Conservation (phyloP, 2,329 filamentous ascomycete genomes). For the Cladophialophora chaetospira region DNA sequence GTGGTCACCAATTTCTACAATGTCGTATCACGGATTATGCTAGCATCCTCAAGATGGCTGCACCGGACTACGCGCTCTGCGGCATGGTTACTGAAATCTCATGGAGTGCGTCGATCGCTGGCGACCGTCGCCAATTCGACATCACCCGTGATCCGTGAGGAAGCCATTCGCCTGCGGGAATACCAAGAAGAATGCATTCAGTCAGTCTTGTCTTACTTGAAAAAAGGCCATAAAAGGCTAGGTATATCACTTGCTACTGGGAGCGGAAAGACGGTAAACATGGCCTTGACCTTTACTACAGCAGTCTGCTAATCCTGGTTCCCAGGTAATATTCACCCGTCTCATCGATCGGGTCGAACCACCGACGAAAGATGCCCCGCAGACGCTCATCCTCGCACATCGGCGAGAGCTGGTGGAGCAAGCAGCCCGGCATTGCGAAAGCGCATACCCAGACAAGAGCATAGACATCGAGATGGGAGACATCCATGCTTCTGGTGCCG, state of each 20-base stretch:
- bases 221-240: conserved; percentile 72
- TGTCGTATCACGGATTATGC: conserved; percentile 31
- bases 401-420: conserved; percentile 92
- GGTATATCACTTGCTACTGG: conserved; percentile 87
- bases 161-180: conserved; percentile 66
- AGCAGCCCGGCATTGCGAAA: conserved; percentile 79
- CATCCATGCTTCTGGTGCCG: conserved; percentile 71
- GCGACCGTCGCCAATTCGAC: conserved; percentile 19
- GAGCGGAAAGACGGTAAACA: conserved; percentile 77
- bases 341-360: conserved; percentile 76
- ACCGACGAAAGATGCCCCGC: conserved; percentile 60
- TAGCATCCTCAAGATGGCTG: conserved; percentile 36
- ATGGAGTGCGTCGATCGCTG: conserved; percentile 34
- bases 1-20: too few species aligned
- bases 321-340: conserved; percentile 86
- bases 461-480: conserved; percentile 93
- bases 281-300: neutral
- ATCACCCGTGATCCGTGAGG: conserved; percentile 30
- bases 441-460: conserved; percentile 75
- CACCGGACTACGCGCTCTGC: conserved; percentile 21
- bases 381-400: conserved; percentile 89
- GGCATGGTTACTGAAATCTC: conserved; percentile 9
- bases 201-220: conserved; percentile 70
- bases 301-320: neutral
- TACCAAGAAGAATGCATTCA: conserved; percentile 94